Evolutionary conservation across 1,284 basidiomycete genomes (phyloP).

Genomic region (Xerocomus minutiporus): DNA sequence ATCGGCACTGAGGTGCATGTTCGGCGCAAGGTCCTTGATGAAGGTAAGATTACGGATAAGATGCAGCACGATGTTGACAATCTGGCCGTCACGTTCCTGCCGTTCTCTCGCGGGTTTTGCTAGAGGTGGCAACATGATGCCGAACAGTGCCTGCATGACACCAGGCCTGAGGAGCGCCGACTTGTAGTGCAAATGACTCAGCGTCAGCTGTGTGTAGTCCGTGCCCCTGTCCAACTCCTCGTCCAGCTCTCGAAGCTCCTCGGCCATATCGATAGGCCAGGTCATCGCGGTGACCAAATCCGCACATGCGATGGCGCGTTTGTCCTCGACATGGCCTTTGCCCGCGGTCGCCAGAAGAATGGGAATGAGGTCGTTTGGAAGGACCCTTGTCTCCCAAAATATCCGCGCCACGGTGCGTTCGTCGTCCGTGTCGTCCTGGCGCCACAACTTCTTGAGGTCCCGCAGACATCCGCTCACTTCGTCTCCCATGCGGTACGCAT

Average conservation of each 20-base stretch:
- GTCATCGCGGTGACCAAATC: constrained; percentile 94
- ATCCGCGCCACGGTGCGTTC: constrained; percentile 91
- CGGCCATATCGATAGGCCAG: constrained; percentile 92
- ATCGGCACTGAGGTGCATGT: constrained; percentile 65
- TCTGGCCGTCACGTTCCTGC: constrained; percentile 74
- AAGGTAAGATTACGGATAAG: constrained; percentile 87
- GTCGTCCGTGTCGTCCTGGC: constrained; percentile 92
- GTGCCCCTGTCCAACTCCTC: constrained; percentile 70
- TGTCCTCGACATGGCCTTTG: constrained; percentile 73
- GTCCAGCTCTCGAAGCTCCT: constrained; percentile 87
- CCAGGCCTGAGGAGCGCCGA: constrained; percentile 63
- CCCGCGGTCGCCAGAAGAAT: constrained; percentile 79
- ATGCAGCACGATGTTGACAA: constrained; percentile 86
- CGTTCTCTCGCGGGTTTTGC: constrained; percentile 61
- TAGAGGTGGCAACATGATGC: constrained; percentile 65
- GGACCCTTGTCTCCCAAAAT: constrained; percentile 77
- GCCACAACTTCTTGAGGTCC: constrained; percentile 91
- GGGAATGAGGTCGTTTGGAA: constrained; percentile 81
- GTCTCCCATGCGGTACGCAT: constrained; percentile 77
- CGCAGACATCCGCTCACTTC: constrained; percentile 81
- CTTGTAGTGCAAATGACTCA: constrained; percentile 86
- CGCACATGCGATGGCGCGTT: constrained; percentile 79
- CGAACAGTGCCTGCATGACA: constrained; percentile 65
- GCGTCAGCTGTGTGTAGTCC: constrained; percentile 80
- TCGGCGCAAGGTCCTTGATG: constrained; percentile 77